Evolutionary conservation across 1,139 yeast species (phyloP), one percentile per base, ranked within the genome.

Genomic region (Scheffersomyces illinoinensis): DNA sequence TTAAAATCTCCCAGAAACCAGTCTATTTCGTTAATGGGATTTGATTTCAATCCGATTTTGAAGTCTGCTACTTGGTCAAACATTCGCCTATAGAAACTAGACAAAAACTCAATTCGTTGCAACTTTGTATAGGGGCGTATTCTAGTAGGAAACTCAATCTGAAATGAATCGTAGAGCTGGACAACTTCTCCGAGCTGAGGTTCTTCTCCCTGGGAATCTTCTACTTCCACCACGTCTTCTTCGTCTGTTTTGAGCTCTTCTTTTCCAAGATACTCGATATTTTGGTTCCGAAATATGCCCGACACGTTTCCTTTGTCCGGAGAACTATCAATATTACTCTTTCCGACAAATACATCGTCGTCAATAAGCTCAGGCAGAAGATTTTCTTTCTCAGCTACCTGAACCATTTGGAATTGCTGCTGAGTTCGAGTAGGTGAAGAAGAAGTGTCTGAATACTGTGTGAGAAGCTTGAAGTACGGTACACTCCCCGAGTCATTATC

Each of bases 1-100:
- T 74, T 74, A 66, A 85, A 85, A 66, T 85, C 88, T 49, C 76
- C 75, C 17, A 78, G 67, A 17, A 76, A 74, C 87, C 87, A 84
- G 46, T 51, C 47, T 26, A 55, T 58, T 50, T 65, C 67, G 47
- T 56, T 63, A 18, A 66, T 61, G 33, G 72, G 72, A 50, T 70
- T 69, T 26, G 24, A 67, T 61, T 49, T 54, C n/a, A 79, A 65
- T 58, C 75, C 68, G 24, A 79, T 69, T 39, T 59, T 66, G 58
- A 69, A 70, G 2, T 55, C 55, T 5, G 67, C 64, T 12, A 20
- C 51, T 18, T 65, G 59, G 10, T 58, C 47, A 52, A 72, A 70
- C 57, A 70, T 70, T 18, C 67, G 59, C 3, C 64, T 69, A 62
- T 72, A 74, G 58, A 71, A 72, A 47, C 68, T 64, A 18, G 69